phyloP scores from a whole-genome alignment of 176 grass and related monocot species.

The barley (Hordeum vulgare) region MorexV3_pseudomolecules_assembly NC_058523.1:8710843-8711342 shows the following conservation, averaged over 20 bases:
- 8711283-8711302: not conserved
- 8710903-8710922: not conserved
- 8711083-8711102: not conserved
- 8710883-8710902: not conserved
- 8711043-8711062: not conserved
- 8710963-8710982: not conserved
- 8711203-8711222: not conserved
- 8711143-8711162: conserved; percentile 59
- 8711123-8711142: conserved; percentile 69
- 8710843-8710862: not conserved
- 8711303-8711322: not conserved
- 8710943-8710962: no score
- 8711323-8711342: not conserved
- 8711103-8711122: not conserved
- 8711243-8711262: not conserved
- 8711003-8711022: not conserved
- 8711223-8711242: not conserved
- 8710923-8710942: no score
- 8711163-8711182: conserved; percentile 85
- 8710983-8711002: not conserved
- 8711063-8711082: not conserved
- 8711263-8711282: not conserved
- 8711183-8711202: not conserved
- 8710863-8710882: not conserved
- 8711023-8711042: not conserved